A percentile compares a stretch with the other conserved stretches of the same genome.
These are phyloP conservation scores for Metarhizium robertsii DNA, from an alignment of 2,329 filamentous ascomycete species.

Conservation along the genomic window DNA sequence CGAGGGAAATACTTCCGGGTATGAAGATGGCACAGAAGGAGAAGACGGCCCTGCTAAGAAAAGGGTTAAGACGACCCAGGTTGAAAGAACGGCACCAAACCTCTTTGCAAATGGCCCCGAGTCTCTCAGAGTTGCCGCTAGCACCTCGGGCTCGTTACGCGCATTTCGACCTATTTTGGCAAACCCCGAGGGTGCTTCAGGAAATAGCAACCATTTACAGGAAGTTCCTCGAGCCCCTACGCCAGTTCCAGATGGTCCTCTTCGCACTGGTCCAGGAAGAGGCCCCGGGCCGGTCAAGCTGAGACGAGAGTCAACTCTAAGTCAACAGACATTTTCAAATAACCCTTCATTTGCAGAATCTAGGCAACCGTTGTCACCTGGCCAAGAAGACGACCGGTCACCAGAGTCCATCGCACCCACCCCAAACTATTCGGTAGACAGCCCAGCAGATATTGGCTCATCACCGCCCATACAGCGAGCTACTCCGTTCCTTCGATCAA, in stretches of 20 bases:
- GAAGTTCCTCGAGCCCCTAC: constrained; percentile 70
- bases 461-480: constrained; percentile 74
- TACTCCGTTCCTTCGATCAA: constrained; percentile 43
- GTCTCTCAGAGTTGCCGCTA: constrained; percentile 81
- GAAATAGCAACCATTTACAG: constrained; percentile 46
- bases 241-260: constrained; percentile 50
- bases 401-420: constrained; percentile 45
- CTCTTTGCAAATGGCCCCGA: constrained; percentile 67
- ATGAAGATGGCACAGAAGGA: constrained; percentile 57
- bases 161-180: constrained; percentile 66
- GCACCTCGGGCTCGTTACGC: constrained; percentile 79
- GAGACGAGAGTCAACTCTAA: constrained; percentile 52
- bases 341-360: constrained; percentile 35
- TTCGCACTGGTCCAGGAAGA: constrained; percentile 17
- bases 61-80: constrained; percentile 67
- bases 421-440: constrained; percentile 49
- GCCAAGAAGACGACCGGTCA: constrained; percentile 42
- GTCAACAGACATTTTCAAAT: constrained; percentile 37
- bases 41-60: constrained; percentile 53
- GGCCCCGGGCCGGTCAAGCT: constrained; percentile 26
- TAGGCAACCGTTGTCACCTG: constrained; percentile 30
- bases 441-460: constrained; percentile 76
- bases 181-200: constrained; percentile 29
- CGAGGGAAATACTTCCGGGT: constrained; percentile 63
- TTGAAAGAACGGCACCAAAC: constrained; percentile 55